These are phyloP conservation scores for Cruciata laevipes DNA, from an alignment of 257 asterid species.

Conservation along the genomic window DNA sequence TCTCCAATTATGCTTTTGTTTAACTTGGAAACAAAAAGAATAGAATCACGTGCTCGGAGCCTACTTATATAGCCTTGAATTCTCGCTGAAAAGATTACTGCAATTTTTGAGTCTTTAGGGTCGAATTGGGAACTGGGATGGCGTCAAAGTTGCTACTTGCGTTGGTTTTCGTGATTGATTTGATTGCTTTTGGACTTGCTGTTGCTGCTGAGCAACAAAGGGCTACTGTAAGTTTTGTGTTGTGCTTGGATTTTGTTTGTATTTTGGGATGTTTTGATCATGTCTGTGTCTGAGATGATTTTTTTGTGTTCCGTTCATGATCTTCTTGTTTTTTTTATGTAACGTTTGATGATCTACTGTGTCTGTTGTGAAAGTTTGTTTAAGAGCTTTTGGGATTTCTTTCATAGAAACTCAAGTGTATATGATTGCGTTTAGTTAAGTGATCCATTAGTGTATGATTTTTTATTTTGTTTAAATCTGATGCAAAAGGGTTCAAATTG, in stretches of 20 bases:
- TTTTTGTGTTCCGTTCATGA: neutral
- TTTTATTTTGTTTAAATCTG: neutral
- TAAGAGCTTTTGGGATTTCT: neutral
- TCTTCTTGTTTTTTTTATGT: neutral
- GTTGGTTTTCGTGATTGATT: slow-evolving; percentile 47
- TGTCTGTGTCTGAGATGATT: neutral
- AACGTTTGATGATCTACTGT: no score
- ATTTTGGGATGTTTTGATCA: no score
- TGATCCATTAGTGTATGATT: neutral
- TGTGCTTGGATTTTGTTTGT: neutral
- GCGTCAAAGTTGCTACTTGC: slow-evolving; percentile 48
- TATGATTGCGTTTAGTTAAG: neutral
- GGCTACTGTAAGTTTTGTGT: slow-evolving; percentile 42
- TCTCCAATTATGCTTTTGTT: neutral
- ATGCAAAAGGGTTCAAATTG: no score
- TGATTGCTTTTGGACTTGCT: slow-evolving; percentile 77
- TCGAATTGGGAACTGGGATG: slow-evolving; percentile 21
- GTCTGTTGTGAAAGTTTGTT: neutral
- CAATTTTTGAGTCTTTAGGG: neutral
- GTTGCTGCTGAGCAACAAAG: slow-evolving; percentile 71
- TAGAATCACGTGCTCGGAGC: neutral
- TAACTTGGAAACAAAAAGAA: neutral
- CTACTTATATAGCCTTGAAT: neutral
- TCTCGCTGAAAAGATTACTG: neutral
- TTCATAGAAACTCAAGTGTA: neutral